Base-by-base conservation (phyloP, 805 yeast genomes). In the Jamesozyma rosinii region DNA sequence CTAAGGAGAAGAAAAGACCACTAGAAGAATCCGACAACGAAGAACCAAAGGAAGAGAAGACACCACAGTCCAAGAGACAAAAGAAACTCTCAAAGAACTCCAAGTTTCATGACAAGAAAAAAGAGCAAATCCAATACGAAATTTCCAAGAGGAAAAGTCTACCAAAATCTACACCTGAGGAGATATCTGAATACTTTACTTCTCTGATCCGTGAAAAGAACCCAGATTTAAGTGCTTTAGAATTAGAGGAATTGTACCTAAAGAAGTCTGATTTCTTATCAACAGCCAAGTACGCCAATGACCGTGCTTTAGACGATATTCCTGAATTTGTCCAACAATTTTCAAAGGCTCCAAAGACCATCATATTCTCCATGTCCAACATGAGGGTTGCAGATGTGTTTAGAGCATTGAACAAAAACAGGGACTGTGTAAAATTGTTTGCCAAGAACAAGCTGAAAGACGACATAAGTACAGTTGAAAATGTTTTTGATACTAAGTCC, bases 341-440 rank as follows among this genome's bases (percentile, higher is more conserved):
- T 46, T 75, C 81, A 54, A 69, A 59, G 50, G 64, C 72, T 24
- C 64, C 65, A 19, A 53, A 63, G n/a, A 64, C 71, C 1, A 52
- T 67, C 66, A 72, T 63, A 58, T 77, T 49, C 62, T 81, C 89
- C 0, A 74, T 83, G 69, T 85, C 95, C 0, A 92, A 95, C 10
- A 67, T 87, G 20, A 72, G 97, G 51, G 92, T 87, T 1, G 90
- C 96, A 55, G 96, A 89, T 54, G 72, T 87, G 2, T 81, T 75
- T 56, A 74, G 95, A 50, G 77, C 83, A 1, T 55, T 75, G 75
- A 42, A 70, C 63, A 58, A 71, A 53, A 43, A 67, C 33, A 72
- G 76, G 10, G 75, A 79, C 0, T 75, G 87, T 3, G 52, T 84
- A 38, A 86, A 85, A 59, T 58, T 86, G 38, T 85, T 86, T 54